phyloP scores from a whole-genome alignment of 108 stramenopile genomes.

The Skeletonema costatum region DNA sequence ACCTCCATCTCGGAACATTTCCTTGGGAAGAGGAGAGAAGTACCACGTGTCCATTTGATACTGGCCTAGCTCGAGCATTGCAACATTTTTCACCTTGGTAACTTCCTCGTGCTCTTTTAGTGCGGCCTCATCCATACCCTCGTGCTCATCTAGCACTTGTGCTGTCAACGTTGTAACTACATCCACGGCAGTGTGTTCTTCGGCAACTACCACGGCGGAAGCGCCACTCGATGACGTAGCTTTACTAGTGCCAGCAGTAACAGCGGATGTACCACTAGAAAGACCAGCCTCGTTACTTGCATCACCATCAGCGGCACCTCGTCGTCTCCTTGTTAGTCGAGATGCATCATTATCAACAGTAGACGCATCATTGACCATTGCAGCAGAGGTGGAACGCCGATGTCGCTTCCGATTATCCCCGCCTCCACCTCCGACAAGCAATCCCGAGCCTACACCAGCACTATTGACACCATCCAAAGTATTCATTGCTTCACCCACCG shows the following conservation, averaged over 20 bases:
- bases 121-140: constrained; percentile 95
- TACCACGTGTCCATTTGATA: constrained; percentile 98
- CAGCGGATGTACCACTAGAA: background rate
- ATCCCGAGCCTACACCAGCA: background rate
- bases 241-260: background rate
- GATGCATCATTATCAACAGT: background rate
- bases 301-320: background rate
- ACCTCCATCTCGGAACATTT: constrained; percentile 72
- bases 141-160: constrained; percentile 96
- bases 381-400: constrained; percentile 1
- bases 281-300: background rate
- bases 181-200: constrained; percentile 67
- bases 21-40: constrained; percentile 97
- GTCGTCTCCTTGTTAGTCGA: background rate
- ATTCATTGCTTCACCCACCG: background rate
- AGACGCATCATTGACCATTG: constrained; percentile 2
- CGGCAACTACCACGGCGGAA: constrained; percentile 39
- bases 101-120: constrained; percentile 98
- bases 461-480: background rate
- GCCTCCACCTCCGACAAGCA: constrained; percentile 2
- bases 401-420: constrained; percentile 4
- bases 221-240: constrained; percentile 18
- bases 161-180: constrained; percentile 85
- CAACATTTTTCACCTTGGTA: constrained; percentile 98
- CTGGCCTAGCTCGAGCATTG: constrained; percentile 86